phyloP scores from a whole-genome alignment of 805 yeast species.

The Cyberlindnera subsufficiens region DNA sequence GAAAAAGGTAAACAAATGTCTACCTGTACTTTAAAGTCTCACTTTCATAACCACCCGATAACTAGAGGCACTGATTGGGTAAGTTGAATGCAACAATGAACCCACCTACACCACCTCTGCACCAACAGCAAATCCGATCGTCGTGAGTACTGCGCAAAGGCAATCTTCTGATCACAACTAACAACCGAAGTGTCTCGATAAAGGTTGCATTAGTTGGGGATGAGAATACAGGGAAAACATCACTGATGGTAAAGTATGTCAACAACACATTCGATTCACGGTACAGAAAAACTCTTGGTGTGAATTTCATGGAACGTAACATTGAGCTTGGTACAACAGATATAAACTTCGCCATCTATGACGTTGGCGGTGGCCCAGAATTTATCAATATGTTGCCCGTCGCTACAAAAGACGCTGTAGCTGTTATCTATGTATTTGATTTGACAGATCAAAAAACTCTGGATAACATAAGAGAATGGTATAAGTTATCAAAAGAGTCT shows the following conservation, averaged over 20 bases:
- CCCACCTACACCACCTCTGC: slow-evolving; percentile 20
- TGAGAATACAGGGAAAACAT: slow-evolving; percentile 93
- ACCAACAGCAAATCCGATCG: slow-evolving; percentile 15
- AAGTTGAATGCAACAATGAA: not conserved
- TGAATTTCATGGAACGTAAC: slow-evolving; percentile 88
- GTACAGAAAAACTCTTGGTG: slow-evolving; percentile 91
- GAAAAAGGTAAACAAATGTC: not conserved
- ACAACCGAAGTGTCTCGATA: slow-evolving; percentile 41
- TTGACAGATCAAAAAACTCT: slow-evolving; percentile 80
- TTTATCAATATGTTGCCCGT: slow-evolving; percentile 93
- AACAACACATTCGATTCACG: slow-evolving; percentile 89
- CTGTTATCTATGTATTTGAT: slow-evolving; percentile 86
- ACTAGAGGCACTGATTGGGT: not conserved
- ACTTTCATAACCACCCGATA: not conserved
- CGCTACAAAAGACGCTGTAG: slow-evolving; percentile 89
- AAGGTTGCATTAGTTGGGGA: slow-evolving; percentile 94
- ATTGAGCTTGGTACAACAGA: slow-evolving; percentile 81
- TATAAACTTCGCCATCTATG: slow-evolving; percentile 91
- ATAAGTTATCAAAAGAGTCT: slow-evolving; percentile 82
- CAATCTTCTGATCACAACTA: not conserved
- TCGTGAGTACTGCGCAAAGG: slow-evolving; percentile 11
- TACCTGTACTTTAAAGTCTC: not conserved
- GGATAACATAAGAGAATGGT: slow-evolving; percentile 92
- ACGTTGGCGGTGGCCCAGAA: slow-evolving; percentile 92
- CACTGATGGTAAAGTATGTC: slow-evolving; percentile 95